Percentiles rank a stretch among this genome's conserved stretches.
These are phyloP conservation scores for Aspergillus japonicus DNA, from an alignment of 2,329 filamentous ascomycete genomes.

Conservation along the genomic window DNA sequence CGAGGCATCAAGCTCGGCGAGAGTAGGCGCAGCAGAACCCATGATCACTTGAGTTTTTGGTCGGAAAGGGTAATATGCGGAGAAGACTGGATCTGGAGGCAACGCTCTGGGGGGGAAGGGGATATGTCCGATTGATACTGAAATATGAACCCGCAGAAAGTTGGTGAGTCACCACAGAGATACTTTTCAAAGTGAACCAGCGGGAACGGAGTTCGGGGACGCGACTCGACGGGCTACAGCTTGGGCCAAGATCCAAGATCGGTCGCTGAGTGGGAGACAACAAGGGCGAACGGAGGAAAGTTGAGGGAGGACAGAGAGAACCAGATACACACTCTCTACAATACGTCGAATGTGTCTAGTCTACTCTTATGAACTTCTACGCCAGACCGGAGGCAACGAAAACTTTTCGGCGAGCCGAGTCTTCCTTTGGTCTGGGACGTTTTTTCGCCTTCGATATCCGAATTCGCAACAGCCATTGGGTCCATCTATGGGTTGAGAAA, in stretches of 20 bases:
- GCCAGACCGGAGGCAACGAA: conserved; percentile 15
- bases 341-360: background rate
- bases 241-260: background rate
- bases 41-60: conserved; percentile 20
- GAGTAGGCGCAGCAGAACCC: conserved; percentile 30
- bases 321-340: background rate
- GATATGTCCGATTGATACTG: background rate
- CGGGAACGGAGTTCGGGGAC: background rate
- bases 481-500: background rate
- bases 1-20: conserved; percentile 41
- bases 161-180: background rate
- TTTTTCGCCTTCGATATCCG: conserved; percentile 17
- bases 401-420: conserved; percentile 21
- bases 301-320: background rate
- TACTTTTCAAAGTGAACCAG: background rate
- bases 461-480: background rate
- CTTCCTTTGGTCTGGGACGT: conserved; percentile 7
- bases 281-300: too few species aligned
- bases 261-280: background rate
- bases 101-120: background rate
- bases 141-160: background rate
- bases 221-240: background rate
- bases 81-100: too few species aligned
- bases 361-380: conserved; percentile 1
- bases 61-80: too few species aligned